Evolutionary conservation across 2,329 filamentous ascomycete genomes (phyloP).

Genomic region (Zelopaecilomyces penicillatus): DNA sequence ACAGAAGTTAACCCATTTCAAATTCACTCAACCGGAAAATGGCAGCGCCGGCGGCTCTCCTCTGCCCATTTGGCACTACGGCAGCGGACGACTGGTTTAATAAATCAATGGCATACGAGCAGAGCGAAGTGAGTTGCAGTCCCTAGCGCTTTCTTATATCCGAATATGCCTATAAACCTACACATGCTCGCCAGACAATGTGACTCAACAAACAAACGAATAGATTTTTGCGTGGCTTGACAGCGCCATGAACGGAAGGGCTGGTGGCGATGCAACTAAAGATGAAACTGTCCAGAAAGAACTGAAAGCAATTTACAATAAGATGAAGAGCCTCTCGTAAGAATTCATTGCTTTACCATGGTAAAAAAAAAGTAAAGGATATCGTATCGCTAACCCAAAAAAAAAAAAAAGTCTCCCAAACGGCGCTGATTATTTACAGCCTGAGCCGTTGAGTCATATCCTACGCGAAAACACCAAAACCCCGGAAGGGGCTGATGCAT

Average conservation of each 20-base stretch:
- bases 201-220: not conserved
- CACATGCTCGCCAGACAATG: not conserved
- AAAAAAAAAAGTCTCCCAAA: not conserved
- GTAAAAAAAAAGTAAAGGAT: too few species aligned
- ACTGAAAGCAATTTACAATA: not conserved
- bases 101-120: not conserved
- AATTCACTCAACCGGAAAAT: too few species aligned
- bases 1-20: too few species aligned
- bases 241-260: not conserved
- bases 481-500: not conserved
- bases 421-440: not conserved
- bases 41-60: too few species aligned
- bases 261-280: not conserved
- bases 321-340: not conserved
- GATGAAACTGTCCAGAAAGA: not conserved
- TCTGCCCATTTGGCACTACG: not conserved
- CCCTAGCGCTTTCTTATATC: not conserved
- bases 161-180: not conserved
- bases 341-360: not conserved
- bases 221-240: slow-evolving; percentile 2
- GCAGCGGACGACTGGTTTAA: not conserved
- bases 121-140: not conserved
- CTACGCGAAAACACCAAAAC: not conserved
- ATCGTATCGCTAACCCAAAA: not conserved
- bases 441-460: slow-evolving; percentile 1